These are phyloP conservation scores for Takakia lepidozioides DNA, from an alignment of 225 moss, liverwort and hornwort genomes.

Conservation along the genomic window DNA sequence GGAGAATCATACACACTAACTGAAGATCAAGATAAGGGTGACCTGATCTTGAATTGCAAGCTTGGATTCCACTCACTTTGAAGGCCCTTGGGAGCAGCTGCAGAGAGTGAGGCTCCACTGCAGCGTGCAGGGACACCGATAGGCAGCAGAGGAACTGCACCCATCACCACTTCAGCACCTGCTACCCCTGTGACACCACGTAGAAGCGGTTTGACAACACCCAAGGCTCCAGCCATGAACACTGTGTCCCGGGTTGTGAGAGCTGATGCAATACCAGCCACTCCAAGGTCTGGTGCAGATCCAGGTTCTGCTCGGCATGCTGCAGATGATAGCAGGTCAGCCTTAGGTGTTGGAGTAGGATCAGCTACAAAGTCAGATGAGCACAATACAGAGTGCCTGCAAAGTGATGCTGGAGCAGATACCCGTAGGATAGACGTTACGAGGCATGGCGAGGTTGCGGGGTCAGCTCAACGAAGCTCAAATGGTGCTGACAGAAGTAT, in stretches of 20 bases:
- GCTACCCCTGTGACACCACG: slow-evolving; percentile 28
- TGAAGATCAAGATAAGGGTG: too few relatives aligned
- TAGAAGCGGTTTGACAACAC: slow-evolving; percentile 38
- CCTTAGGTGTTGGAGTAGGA: slow-evolving; percentile 44
- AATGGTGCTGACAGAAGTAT: slow-evolving; percentile 55
- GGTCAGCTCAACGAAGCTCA: slow-evolving; percentile 25
- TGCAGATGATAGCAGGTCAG: slow-evolving; percentile 52
- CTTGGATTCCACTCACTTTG: neutral
- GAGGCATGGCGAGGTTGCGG: slow-evolving; percentile 39
- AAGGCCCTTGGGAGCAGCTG: slow-evolving; percentile 26
- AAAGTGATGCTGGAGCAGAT: slow-evolving; percentile 67
- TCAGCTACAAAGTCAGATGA: slow-evolving; percentile 60
- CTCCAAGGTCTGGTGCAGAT: slow-evolving; percentile 36
- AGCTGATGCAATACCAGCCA: slow-evolving; percentile 16
- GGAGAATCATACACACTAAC: too few relatives aligned
- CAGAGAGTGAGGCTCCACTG: slow-evolving; percentile 50
- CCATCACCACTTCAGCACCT: slow-evolving; percentile 30
- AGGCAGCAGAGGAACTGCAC: slow-evolving; percentile 42
- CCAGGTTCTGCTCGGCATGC: slow-evolving; percentile 20
- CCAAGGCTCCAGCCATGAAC: slow-evolving; percentile 33
- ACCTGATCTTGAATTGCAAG: too few relatives aligned
- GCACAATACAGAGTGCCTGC: slow-evolving; percentile 47
- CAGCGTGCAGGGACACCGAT: slow-evolving; percentile 41
- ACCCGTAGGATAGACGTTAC: slow-evolving; percentile 53
- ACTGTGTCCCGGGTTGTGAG: slow-evolving; percentile 37